A percentile compares a stretch with the other conserved stretches of the same genome.
These are phyloP conservation scores for Pistacia atlantica DNA, from an alignment of 345 rosid genomes.

Conservation along the genomic window DNA sequence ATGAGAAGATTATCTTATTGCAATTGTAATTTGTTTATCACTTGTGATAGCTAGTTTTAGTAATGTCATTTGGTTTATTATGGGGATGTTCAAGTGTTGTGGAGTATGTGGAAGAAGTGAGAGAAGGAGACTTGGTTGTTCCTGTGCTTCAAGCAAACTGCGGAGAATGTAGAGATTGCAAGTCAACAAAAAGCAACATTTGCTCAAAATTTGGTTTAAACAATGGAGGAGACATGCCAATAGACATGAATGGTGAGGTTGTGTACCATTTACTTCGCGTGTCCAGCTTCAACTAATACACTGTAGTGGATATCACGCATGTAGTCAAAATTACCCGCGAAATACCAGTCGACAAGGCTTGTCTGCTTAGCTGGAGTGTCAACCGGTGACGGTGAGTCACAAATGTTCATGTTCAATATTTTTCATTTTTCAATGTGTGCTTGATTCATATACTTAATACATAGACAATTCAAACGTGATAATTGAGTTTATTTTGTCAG, in stretches of 20 bases:
- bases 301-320: conserved; percentile 63
- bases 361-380: conserved; percentile 65
- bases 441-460: too few species aligned
- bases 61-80: background rate
- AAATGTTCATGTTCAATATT: too few species aligned
- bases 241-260: conserved; percentile 55
- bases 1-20: too few species aligned
- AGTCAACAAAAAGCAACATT: conserved; percentile 23
- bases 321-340: conserved; percentile 46
- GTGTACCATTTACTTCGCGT: conserved; percentile 52
- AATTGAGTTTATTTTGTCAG: too few species aligned
- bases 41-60: too few species aligned
- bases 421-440: too few species aligned
- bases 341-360: conserved; percentile 53
- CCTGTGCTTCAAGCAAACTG: conserved; percentile 62
- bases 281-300: conserved; percentile 73
- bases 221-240: conserved; percentile 26
- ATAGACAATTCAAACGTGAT: too few species aligned
- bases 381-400: conserved; percentile 38
- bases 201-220: conserved; percentile 33
- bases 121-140: conserved; percentile 60
- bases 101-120: conserved; percentile 54
- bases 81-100: conserved; percentile 37
- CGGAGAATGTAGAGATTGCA: conserved; percentile 29
- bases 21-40: too few species aligned